These are phyloP conservation scores for Moesziomyces sp. DNA, from an alignment of 1,284 basidiomycete genomes.

Conservation along the genomic window DNA sequence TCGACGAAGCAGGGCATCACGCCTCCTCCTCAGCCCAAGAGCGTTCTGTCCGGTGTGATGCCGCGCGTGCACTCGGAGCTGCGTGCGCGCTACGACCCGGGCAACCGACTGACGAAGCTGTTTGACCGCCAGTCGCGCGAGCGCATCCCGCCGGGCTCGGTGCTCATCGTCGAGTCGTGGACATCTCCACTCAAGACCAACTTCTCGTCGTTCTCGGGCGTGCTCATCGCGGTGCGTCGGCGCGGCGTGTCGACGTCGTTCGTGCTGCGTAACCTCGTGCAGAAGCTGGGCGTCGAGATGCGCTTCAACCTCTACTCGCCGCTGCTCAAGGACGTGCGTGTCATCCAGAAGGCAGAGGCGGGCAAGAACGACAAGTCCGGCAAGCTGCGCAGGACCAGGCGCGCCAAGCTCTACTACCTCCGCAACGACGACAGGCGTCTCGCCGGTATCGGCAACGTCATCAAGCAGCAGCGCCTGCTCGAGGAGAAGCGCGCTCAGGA, in stretches of 20 bases:
- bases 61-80: slow-evolving; percentile 56
- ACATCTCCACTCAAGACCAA: slow-evolving; percentile 52
- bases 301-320: slow-evolving; percentile 64
- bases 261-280: slow-evolving; percentile 62
- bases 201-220: slow-evolving; percentile 62
- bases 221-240: slow-evolving; percentile 62
- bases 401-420: slow-evolving; percentile 66
- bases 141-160: slow-evolving; percentile 61
- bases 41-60: slow-evolving; percentile 54
- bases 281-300: slow-evolving; percentile 67
- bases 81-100: slow-evolving; percentile 55
- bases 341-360: slow-evolving; percentile 60
- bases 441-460: slow-evolving; percentile 52
- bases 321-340: slow-evolving; percentile 62
- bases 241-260: slow-evolving; percentile 63
- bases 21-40: slow-evolving; percentile 45
- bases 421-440: slow-evolving; percentile 61
- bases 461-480: slow-evolving; percentile 54
- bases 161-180: slow-evolving; percentile 65
- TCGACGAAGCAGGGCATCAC: slow-evolving; percentile 38
- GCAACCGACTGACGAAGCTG: slow-evolving; percentile 56
- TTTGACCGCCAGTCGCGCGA: slow-evolving; percentile 58
- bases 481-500: slow-evolving; percentile 50
- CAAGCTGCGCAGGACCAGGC: slow-evolving; percentile 54
- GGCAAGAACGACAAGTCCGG: slow-evolving; percentile 54